Evolutionary conservation across 495 filamentous ascomycete species (phyloP), one percentile per base, ranked within the genome.

Genomic region (Ramalina intermedia): DNA sequence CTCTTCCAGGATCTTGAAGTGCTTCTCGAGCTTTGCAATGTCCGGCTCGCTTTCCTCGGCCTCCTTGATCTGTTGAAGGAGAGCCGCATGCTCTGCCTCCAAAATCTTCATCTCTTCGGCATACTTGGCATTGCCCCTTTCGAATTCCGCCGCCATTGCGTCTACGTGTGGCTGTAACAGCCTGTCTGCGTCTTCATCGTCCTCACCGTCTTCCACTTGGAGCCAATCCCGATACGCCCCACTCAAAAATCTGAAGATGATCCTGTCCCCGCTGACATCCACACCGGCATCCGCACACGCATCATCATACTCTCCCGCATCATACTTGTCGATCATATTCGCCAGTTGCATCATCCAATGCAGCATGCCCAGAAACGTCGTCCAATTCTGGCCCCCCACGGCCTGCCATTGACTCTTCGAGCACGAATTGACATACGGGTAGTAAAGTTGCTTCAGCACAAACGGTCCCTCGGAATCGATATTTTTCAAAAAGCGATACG

Each of bases 271-370:
- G 6, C 68, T 78, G 12, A 96, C 80, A 63, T 96, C 91, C 11
- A 90, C 75, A 18, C 91, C 93, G 41, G 75, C 80, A 55, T 94
- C 88, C 14, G 76, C 75, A 56, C 88, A 94, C 0, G 87, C 87
- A 40, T 94, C 83, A 52, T 96, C 87, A 61, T 93, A 96, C 40
- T 81, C 76, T 33, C 86, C 79, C 20, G 65, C 52, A 3, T 73
- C 64, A 59, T 83, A 96, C 9, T 80, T 66, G 47, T 96, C 87
- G 65, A 95, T 80, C 79, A 94, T 94, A 46, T 83, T 75, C 12
- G 87, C 85, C 41, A 96, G 68, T 63, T 96, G 88, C 89, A 99
- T 93, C 78, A 99, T 82, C 91, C 91, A 99, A 64, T 99, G 90
- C 42, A 99, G 71, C 66, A 96, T 71, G 0, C 87, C 93, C 21